Evolutionary conservation across 2,329 filamentous ascomycete genomes (phyloP), one percentile per base, ranked within the genome.

Genomic region (Penicillium janthinellum): DNA sequence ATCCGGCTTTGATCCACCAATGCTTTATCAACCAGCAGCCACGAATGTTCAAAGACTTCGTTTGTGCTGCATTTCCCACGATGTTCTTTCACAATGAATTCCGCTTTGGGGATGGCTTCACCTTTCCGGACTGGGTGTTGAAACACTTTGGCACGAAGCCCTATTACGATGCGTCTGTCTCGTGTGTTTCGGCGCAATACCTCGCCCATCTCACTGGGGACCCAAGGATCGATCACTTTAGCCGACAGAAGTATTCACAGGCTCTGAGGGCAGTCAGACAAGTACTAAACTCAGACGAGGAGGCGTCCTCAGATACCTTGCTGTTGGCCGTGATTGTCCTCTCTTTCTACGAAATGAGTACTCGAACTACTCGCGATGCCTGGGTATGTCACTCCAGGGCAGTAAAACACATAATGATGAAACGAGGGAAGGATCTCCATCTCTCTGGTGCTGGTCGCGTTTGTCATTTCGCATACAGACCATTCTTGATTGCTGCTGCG

Each of bases 61-160:
- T 53, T 25, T 57, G 55, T 22, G 47, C 55, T 45, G 48, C 55
- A 28, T 57, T 57, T 14, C 55, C 55, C 14, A 57, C 55, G 12
- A 57, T 57, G 55, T 57, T 57, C 55, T 57, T 38, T 14, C 55
- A 57, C 38, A 57, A 57, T 39, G 39, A 42, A 38, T 57, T 57
- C 39, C 55, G 55, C 17, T 57, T 57, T 31, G 55, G 55, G 31
- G 48, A 57, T 12, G 55, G 55, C 31, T 57, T 47, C 35, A 57
- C 55, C 31, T 57, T 57, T 14, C 55, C 55, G 7, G 55, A 57
- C 55, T 57, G 55, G 55, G 55, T 52, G 7, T 12, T 52, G 31
- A 57, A 51, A 34, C n/a, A 57, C 31, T 57, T 57, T 34, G 55
- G 55, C 14, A 47, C 39, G 8, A 57, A 53, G 31, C 48, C 50